Evolutionary conservation across 768 basidiomycete genomes (phyloP).

Genomic region (Boletus speciosus): DNA sequence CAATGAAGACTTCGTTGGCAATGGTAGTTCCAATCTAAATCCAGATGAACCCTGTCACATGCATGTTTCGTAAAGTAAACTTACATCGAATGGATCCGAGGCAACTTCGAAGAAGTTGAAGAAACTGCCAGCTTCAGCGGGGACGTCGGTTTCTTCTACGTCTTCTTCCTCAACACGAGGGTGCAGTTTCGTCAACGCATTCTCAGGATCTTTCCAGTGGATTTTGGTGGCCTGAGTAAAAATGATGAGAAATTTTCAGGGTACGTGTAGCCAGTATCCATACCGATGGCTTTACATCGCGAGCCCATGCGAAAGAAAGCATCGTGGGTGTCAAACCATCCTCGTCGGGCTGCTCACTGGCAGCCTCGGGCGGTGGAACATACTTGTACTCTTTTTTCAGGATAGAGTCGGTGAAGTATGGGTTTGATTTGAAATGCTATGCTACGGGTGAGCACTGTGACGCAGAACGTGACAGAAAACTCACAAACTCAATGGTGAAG

Average conservation of each 20-base stretch:
- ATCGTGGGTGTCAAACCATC: conserved; percentile 76
- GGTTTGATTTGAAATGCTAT: conserved; percentile 84
- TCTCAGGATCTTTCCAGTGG: conserved; percentile 75
- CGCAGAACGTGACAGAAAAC: conserved; percentile 32
- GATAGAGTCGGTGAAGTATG: conserved; percentile 71
- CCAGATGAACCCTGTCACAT: conserved; percentile 5
- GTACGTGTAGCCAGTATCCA: conserved; percentile 14
- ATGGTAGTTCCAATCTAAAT: conserved; percentile 66
- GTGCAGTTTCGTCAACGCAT: conserved; percentile 76
- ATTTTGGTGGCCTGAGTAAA: conserved; percentile 57
- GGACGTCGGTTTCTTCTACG: conserved; percentile 54
- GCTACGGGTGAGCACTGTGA: conserved; percentile 2
- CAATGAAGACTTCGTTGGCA: conserved; percentile 75
- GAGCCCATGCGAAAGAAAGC: conserved; percentile 79
- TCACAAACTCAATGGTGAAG: conserved; percentile 85
- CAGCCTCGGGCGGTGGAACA: conserved; percentile 49
- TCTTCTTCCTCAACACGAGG: conserved; percentile 57
- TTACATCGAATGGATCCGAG: conserved; percentile 65
- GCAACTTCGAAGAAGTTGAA: conserved; percentile 82
- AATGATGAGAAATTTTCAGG: not conserved
- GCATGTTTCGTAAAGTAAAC: conserved; percentile 18
- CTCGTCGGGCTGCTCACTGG: conserved; percentile 57
- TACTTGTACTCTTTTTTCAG: conserved; percentile 83
- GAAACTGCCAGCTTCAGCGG: conserved; percentile 74
- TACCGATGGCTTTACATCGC: conserved; percentile 67